Base-by-base conservation (phyloP, 768 basidiomycete genomes). In the Phylloporus sp. region DNA sequence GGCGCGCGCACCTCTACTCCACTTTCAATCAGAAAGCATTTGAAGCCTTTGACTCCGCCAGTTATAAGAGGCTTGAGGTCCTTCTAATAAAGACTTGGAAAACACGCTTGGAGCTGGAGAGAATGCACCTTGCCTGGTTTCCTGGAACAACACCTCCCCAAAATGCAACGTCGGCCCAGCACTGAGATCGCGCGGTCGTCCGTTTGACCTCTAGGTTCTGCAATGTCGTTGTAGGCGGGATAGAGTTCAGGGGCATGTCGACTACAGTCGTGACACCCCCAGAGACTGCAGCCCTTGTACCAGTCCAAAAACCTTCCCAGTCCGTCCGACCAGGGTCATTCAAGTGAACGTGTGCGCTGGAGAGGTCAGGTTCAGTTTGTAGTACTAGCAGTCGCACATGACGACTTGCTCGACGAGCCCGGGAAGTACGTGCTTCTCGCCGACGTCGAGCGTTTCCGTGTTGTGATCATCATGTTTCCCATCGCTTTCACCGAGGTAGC, bases 181-280 rank as follows among this genome's bases (percentile, higher is more conserved):
- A 69, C 58, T 92, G 84, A 3, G 79, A 81, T 39, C 65, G 57
- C 3, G 95, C 90, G 1, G 84, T 87, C 10, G 64, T 60, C 6
- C 80, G 76, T 71, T 98, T 98, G 22, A 70, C 57, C 37, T 79
- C 68, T 9, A 98, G 74, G 60, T 95, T 82, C 6, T 69, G 69
- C 8, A 91, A 77, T 0, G 90, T 93, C 2, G 91, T 94, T 1
- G 96, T 97, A 0, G 96, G 92, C 1, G 95, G 95, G 44, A 98
- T 89, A 3, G 93, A 95, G 66, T 99, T 97, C 44, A 99, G 73
- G 3, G 95, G 96, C 95, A 98, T 99, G 69, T 98, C 96, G 26
- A 97, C 84, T 18, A 98, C 72, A 6, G 91, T 90, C 8, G 94
- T 97, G n/a, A 97, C 81, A 7, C 95, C 96, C 18, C 95, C 95